Evolutionary conservation across 805 yeast species (phyloP), one percentile per base, ranked within the genome.

Genomic region (Candida glaebosa): DNA sequence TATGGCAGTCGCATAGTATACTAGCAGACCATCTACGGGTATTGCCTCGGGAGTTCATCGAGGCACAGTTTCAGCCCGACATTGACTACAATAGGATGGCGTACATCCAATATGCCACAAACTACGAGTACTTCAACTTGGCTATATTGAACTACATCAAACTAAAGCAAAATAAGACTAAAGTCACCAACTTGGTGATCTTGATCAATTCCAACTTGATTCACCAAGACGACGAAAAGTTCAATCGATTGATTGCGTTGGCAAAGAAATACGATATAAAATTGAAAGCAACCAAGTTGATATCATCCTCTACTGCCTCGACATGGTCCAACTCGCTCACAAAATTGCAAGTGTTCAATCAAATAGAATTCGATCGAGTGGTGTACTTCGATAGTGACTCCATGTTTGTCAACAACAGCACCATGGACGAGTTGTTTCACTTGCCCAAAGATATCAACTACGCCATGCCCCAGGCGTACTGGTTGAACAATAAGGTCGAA

Each of bases 321-420:
- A 51, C 64, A 30, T 81, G 84, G 84, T 45, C 61, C 4, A 61
- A 67, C 3, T 73, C 82, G 41, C 75, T 77, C 47, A 78, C 83
- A 1, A 82, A 82, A 51, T 60, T 81, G 20, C 61, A 69, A 45
- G 70, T 77, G 0, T 81, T 81, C 53, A 65, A 71, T 40, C 67
- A 68, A 49, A 57, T 63, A 0, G 69, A 75, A 26, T 82, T 67
- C 51, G 76, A 78, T 18, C 57, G 83, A 35, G 53, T 82, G 14
- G 68, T 82, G 10, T 80, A 71, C 53, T 56, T 82, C 50, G 87
- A 82, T 54, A 69, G 81, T 7, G 87, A 81, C 58, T 71, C 81
- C 2, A 57, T 68, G 48, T 49, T 79, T 10, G 46, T 54, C 14
- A 32, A 41, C 28, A 54, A 55, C 7, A 56, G 37, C 12, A 37